Evolutionary conservation across 2,329 filamentous ascomycete genomes (phyloP).

Genomic region (Aspergillus luchuensis): DNA sequence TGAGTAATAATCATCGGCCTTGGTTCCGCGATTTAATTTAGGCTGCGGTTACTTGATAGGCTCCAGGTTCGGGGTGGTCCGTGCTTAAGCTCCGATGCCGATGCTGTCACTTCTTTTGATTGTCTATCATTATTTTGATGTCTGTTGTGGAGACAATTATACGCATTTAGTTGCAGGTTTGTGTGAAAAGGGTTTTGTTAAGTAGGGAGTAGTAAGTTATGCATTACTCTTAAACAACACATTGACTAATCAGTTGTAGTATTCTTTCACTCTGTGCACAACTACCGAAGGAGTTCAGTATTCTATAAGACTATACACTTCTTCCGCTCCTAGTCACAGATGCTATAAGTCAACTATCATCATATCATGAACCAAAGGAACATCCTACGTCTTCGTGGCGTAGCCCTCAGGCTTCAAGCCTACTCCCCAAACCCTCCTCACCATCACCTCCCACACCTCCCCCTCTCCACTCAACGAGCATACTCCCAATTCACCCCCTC

Average conservation of each 20-base stretch:
- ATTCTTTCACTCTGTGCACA: not conserved
- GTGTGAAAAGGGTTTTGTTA: not conserved
- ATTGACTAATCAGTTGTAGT: not conserved
- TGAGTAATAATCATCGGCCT: not conserved
- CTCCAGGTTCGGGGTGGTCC: slow-evolving; percentile 21
- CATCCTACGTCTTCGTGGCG: not conserved
- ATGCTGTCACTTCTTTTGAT: not conserved
- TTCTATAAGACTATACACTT: not conserved
- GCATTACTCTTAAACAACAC: not conserved
- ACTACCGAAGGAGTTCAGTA: not conserved
- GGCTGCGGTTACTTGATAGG: no score
- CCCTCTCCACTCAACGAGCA: not conserved
- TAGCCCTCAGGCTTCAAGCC: not conserved
- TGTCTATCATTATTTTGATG: not conserved
- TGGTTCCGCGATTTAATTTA: not conserved
- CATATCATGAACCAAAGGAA: not conserved
- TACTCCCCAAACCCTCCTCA: not conserved
- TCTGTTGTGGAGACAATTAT: no score
- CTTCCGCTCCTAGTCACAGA: not conserved
- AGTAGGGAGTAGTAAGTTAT: not conserved
- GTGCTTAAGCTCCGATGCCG: slow-evolving; percentile 30
- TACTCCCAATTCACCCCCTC: slow-evolving; percentile 17
- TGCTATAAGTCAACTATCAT: not conserved
- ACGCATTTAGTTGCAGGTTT: no score
- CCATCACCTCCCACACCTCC: not conserved